Base-by-base conservation (phyloP, 2,329 filamentous ascomycete species). In the Chrysosphaeria jannelii region DNA sequence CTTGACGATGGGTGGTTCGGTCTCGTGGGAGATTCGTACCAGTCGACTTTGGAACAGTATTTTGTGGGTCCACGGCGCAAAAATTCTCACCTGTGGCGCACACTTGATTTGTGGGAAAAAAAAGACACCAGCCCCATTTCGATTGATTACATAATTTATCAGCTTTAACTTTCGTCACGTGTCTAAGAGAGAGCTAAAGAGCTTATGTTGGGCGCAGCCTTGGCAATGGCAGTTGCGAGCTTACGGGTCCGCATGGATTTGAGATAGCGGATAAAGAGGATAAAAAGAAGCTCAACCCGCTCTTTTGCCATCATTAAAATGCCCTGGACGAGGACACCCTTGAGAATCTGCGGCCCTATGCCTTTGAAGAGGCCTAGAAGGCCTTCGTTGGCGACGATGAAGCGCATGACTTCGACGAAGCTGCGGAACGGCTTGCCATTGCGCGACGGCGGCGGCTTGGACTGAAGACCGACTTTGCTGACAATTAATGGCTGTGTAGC, bases 241-340 rank as follows among this genome's bases (percentile, higher is more conserved):
- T 70, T 67, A 33, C 69, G 54, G 21, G 64, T 56, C 35, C 61
- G 63, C 27, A 88, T 35, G 33, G 64, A 61, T 33, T 65, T 61
- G 25, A 91, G 39, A 36, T 85, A 89, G 35, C 75, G 62, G 44
- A 91, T 66, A 23, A 97, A 56, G 14, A 90, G 48, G 30, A 93
- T 52, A 40, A 91, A 93, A 21, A 78, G 42, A 10, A 93, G 49
- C 43, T 93, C 85, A 45, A 93, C 74, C 72, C 78, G 61, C 47
- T 97, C 85, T 48, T 97, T 97, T 22, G 78, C 85, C 78, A 91
- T 97, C 85, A 97, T 97, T 19, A 97, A 52, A 26, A 97, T 63
- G 23, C 85, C 85, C 40, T 97, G 85, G 3, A 97, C 85, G 23
- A 97, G 42, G 24, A 97, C 47, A 2, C 85, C 85, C 47, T 97